A percentile compares a stretch with the other conserved stretches of the same genome.
phyloP scores from a whole-genome alignment of 2,329 filamentous ascomycete species.

The Diaporthe caulivora region DNA sequence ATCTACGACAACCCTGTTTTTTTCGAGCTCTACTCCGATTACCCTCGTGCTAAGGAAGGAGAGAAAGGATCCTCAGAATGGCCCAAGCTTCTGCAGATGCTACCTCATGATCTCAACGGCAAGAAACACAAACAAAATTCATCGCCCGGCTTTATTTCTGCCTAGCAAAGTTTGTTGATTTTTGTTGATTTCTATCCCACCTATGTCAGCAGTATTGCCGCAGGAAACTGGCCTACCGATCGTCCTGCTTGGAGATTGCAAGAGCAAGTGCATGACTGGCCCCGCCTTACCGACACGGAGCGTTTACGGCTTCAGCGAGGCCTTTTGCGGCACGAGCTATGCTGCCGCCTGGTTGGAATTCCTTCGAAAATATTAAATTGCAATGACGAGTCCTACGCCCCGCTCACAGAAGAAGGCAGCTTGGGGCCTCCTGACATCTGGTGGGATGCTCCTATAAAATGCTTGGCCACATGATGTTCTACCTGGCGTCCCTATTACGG shows the following conservation, averaged over 20 bases:
- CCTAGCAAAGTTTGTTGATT: too few relatives aligned
- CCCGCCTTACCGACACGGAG: not conserved
- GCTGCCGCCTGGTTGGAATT: not conserved
- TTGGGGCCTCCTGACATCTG: too few relatives aligned
- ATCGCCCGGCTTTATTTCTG: not conserved
- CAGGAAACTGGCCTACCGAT: too few relatives aligned
- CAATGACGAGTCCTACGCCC: not conserved
- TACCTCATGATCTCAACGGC: constrained; percentile 49
- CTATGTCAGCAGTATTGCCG: not conserved
- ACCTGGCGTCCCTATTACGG: too few relatives aligned
- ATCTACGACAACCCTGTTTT: too few relatives aligned
- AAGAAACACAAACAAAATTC: constrained; percentile 15
- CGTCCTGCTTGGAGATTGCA: not conserved
- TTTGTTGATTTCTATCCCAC: not conserved
- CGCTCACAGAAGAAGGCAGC: too few relatives aligned
- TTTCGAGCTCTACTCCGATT: constrained; percentile 56
- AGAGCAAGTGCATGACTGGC: not conserved
- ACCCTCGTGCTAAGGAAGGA: constrained; percentile 55
- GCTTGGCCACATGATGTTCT: too few relatives aligned
- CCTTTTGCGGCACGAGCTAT: not conserved
- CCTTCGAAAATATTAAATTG: not conserved
- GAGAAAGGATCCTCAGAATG: constrained; percentile 58
- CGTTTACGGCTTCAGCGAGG: not conserved
- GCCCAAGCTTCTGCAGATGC: constrained; percentile 54
- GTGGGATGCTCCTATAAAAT: too few relatives aligned